Conservation (phyloP, 495 filamentous ascomycete genomes). For the Lasiosphaeris hirsuta region DNA sequence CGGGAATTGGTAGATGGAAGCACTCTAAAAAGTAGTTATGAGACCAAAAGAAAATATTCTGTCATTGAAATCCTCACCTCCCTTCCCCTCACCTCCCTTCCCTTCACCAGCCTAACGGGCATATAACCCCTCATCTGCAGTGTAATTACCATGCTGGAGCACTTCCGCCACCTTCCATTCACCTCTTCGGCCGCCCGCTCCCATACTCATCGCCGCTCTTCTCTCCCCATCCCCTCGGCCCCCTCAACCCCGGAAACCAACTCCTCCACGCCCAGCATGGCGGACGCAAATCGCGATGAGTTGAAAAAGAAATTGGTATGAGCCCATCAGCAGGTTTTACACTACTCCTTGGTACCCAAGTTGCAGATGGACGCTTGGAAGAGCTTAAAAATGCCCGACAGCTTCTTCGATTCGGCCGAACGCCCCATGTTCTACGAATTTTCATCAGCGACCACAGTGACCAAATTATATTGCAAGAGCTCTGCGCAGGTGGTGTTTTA, state of each 20-base stretch:
- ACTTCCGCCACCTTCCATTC: slow-evolving; percentile 42
- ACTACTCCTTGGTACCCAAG: background rate
- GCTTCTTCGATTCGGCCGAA: slow-evolving; percentile 1
- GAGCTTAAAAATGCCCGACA: slow-evolving; percentile 1
- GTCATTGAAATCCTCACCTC: no score
- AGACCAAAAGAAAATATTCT: no score
- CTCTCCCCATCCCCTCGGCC: slow-evolving; percentile 42
- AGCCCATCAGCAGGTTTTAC: background rate
- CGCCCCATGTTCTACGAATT: slow-evolving; percentile 8
- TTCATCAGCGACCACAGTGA: background rate
- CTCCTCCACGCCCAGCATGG: slow-evolving; percentile 46
- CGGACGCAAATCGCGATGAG: background rate
- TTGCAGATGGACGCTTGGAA: slow-evolving; percentile 8
- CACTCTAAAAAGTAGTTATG: no score
- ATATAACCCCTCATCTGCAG: slow-evolving; percentile 51
- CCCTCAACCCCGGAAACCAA: slow-evolving; percentile 50
- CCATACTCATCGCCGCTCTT: slow-evolving; percentile 41
- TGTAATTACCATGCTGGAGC: slow-evolving; percentile 50
- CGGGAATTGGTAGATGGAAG: no score
- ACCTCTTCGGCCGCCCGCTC: slow-evolving; percentile 44
- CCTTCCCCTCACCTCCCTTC: no score
- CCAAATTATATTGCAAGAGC: slow-evolving; percentile 1
- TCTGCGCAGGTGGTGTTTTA: slow-evolving; percentile 4
- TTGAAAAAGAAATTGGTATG: slow-evolving; percentile 1
- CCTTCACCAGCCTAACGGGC: slow-evolving; percentile 53